Base-by-base conservation (phyloP, 768 basidiomycete species). In the Pisolithus microcarpus region DNA sequence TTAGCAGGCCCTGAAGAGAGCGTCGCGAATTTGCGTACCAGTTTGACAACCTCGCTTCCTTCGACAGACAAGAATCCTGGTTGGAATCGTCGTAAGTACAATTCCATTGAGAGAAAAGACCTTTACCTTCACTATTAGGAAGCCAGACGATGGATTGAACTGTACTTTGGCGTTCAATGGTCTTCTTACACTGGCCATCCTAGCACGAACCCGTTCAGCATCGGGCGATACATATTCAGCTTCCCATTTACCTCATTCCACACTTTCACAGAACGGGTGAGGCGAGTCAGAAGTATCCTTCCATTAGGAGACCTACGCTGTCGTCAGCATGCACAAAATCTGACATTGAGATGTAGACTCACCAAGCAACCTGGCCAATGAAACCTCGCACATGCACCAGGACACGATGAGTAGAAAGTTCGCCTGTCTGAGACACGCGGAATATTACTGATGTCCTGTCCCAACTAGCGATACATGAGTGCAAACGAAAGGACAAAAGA, bases 361-460 rank as follows among this genome's bases (percentile, higher is more conserved):
- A 76, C 76, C 78, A 79, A 5, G 76, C 78, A 18, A 80, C 78
- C 58, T 79, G 78, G 34, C 73, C 73, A 53, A 78, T 72, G 61
- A 80, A 80, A 28, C 75, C 78, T 43, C 70, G 68, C 24, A 75
- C 75, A 51, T 79, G 78, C 11, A 75, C 76, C 2, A 79, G 68
- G 34, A 73, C 69, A 47, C 77, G 71, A 54, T 78, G 75, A n/a
- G 65, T 64, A 10, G 68, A 66, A 45, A 75, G 65, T 53, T 49
- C 43, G 24, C 43, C 45, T 62, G 72, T 59, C 59, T 75, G 76
- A 49, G 71, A 73, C 13, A 77, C 73, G 31, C 67, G 70, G 56
- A 77, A 78, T 51, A 78, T 76, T 28, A 74, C 66, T 1, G 76
- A 75, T 1, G 77, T 78, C 51, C 74, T 60, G 52, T 78, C 76